phyloP scores from a whole-genome alignment of 2,329 filamentous ascomycete species.

The Zelopaecilomyces penicillatus region DNA sequence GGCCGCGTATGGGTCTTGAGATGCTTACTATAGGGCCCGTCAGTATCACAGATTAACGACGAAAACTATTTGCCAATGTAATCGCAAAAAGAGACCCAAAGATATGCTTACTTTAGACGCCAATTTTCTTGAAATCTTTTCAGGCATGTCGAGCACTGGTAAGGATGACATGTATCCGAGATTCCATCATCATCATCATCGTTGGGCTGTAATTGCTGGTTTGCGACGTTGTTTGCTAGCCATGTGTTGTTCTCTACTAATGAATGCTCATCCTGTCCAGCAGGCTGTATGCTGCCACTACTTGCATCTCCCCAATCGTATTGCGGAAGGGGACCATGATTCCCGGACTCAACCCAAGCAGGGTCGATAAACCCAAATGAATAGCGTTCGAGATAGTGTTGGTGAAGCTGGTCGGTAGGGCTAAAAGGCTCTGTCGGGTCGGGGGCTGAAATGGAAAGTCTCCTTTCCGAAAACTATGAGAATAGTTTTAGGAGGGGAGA shows the following conservation, averaged over 20 bases:
- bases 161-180: not conserved
- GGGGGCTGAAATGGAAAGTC: constrained; percentile 10
- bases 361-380: constrained; percentile 8
- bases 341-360: constrained; percentile 7
- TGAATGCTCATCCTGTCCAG: constrained; percentile 9
- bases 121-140: not conserved
- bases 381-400: constrained; percentile 3
- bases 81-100: too few relatives aligned
- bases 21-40: not conserved
- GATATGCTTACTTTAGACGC: too few relatives aligned
- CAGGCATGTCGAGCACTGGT: not conserved
- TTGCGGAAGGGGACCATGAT: constrained; percentile 9
- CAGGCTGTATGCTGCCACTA: constrained; percentile 7
- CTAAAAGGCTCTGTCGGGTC: constrained; percentile 3
- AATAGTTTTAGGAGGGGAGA: not conserved
- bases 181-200: not conserved
- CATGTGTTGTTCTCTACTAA: not conserved
- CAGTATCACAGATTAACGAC: not conserved
- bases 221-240: not conserved
- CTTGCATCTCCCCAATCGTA: constrained; percentile 7
- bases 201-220: not conserved
- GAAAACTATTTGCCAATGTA: not conserved
- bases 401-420: not conserved
- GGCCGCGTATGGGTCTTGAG: not conserved
- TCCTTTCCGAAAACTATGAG: not conserved